Conservation (phyloP, 1,284 basidiomycete genomes). For the Leccinum griseonigrum region DNA sequence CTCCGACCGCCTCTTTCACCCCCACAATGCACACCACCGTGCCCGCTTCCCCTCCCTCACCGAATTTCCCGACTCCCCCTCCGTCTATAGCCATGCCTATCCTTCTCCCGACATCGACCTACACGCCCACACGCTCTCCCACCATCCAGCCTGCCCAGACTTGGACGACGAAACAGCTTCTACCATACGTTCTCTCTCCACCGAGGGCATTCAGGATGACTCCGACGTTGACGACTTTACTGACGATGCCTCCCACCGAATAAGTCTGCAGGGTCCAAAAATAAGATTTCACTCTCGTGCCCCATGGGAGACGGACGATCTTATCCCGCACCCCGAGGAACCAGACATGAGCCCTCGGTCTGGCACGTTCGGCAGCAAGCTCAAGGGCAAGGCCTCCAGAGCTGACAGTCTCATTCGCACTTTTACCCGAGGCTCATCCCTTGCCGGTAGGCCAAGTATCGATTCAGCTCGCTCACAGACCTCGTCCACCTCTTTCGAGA, state of each 20-base stretch:
- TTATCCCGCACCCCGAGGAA: slow-evolving; percentile 44
- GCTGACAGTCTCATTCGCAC: slow-evolving; percentile 40
- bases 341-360: slow-evolving; percentile 33
- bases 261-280: slow-evolving; percentile 73
- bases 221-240: slow-evolving; percentile 37
- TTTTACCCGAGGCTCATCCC: slow-evolving; percentile 46
- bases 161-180: slow-evolving; percentile 58
- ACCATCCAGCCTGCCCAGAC: slow-evolving; percentile 51
- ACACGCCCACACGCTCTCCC: slow-evolving; percentile 26
- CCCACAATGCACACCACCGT: slow-evolving; percentile 37
- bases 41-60: slow-evolving; percentile 52
- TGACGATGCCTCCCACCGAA: slow-evolving; percentile 42
- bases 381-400: slow-evolving; percentile 33
- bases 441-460: slow-evolving; percentile 52
- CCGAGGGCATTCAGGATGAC: slow-evolving; percentile 31
- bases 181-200: slow-evolving; percentile 31
- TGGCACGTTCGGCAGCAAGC: slow-evolving; percentile 30
- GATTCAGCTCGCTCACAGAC: slow-evolving; percentile 57
- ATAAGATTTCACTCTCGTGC: slow-evolving; percentile 77
- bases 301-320: slow-evolving; percentile 71
- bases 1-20: slow-evolving; percentile 49
- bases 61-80: slow-evolving; percentile 63
- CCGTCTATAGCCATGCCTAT: slow-evolving; percentile 59
- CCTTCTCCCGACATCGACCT: slow-evolving; percentile 34
- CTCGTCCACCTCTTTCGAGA: slow-evolving; percentile 60